These are phyloP conservation scores for Mycena indigotica DNA, from an alignment of 768 basidiomycete genomes.

Conservation along the genomic window DNA sequence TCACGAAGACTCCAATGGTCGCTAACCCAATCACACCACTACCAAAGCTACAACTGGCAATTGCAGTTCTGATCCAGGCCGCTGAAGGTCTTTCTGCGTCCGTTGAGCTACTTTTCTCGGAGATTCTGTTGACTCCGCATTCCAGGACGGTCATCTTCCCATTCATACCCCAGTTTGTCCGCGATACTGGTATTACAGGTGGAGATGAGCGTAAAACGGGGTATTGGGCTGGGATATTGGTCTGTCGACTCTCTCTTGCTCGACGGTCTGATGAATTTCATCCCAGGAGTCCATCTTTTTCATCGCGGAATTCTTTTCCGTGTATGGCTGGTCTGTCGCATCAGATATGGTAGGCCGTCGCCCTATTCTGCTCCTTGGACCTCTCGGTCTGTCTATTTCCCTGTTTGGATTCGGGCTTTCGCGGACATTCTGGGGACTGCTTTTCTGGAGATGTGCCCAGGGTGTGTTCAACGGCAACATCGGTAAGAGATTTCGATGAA, in stretches of 20 bases:
- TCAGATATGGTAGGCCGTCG: constrained; percentile 47
- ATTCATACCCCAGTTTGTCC: constrained; percentile 36
- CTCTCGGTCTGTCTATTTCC: constrained; percentile 40
- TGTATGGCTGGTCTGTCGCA: constrained; percentile 47
- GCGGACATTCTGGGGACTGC: constrained; percentile 37
- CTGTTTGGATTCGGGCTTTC: constrained; percentile 48
- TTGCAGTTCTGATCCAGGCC: background rate
- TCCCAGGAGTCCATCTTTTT: constrained; percentile 48
- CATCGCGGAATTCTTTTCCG: constrained; percentile 43
- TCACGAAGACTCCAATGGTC: background rate
- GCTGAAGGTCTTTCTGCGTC: background rate
- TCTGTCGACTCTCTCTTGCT: background rate
- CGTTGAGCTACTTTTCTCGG: background rate
- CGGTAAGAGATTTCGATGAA: too few relatives aligned
- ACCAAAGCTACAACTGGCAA: background rate
- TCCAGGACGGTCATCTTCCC: constrained; percentile 48
- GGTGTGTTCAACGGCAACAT: constrained; percentile 38
- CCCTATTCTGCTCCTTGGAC: constrained; percentile 46
- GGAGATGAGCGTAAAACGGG: constrained; percentile 32
- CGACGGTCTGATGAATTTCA: background rate
- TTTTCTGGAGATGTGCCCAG: constrained; percentile 29
- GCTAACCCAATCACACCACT: background rate
- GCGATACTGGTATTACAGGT: constrained; percentile 30
- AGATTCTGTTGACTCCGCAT: background rate
- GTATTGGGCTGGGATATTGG: constrained; percentile 34